Evolutionary conservation across 495 filamentous ascomycete species (phyloP).

Genomic region (Filosporella fistucella): DNA sequence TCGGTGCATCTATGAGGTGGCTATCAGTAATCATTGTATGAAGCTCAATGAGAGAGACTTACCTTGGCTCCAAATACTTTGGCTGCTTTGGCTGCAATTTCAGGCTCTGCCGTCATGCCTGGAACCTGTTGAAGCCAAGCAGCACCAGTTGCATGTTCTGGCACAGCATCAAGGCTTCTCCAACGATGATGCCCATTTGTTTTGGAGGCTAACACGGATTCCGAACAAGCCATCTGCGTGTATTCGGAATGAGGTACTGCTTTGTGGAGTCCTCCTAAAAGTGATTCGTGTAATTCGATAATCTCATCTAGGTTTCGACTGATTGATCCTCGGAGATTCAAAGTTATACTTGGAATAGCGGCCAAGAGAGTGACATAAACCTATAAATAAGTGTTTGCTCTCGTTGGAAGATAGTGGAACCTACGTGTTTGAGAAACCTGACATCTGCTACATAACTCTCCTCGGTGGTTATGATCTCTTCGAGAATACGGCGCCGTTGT

Average conservation of each 20-base stretch:
- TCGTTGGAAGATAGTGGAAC: conserved; percentile 22
- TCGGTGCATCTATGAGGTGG: conserved; percentile 56
- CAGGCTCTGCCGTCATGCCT: conserved; percentile 61
- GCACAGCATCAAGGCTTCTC: conserved; percentile 57
- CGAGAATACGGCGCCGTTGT: conserved; percentile 71
- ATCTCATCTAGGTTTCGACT: conserved; percentile 66
- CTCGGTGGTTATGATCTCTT: conserved; percentile 81
- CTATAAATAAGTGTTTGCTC: conserved; percentile 28
- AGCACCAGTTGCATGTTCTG: conserved; percentile 38
- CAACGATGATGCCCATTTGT: conserved; percentile 41
- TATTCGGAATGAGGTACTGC: conserved; percentile 60
- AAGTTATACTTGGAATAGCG: conserved; percentile 51
- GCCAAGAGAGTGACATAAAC: conserved; percentile 64
- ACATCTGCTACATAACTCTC: conserved; percentile 85
- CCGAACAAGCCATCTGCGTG: conserved; percentile 38
- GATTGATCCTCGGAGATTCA: conserved; percentile 53
- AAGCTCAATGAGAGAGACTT: conserved; percentile 21
- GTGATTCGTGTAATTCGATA: conserved; percentile 64
- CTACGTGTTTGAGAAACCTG: conserved; percentile 78
- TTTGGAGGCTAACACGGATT: not conserved
- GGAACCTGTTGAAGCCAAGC: conserved; percentile 41
- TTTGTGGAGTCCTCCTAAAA: conserved; percentile 60
- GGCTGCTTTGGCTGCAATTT: conserved; percentile 69
- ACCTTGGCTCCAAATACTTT: conserved; percentile 74
- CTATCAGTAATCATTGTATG: not conserved